These are phyloP conservation scores for Penicillium expansum DNA, from an alignment of 2,329 filamentous ascomycete species.

Conservation along the genomic window DNA sequence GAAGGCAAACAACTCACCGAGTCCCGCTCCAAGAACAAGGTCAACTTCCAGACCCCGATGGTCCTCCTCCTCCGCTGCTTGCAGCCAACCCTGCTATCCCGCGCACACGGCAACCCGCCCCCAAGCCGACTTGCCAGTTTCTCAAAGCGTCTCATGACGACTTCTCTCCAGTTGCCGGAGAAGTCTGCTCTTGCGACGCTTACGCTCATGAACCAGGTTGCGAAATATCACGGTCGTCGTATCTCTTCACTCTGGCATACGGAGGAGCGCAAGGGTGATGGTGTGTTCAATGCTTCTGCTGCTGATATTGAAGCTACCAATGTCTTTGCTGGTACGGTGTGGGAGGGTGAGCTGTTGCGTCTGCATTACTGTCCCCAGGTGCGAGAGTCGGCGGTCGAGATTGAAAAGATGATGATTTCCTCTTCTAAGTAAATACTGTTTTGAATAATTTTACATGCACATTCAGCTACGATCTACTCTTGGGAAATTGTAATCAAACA, in stretches of 20 bases:
- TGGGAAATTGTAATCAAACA: neutral
- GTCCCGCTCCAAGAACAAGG: conserved; percentile 58
- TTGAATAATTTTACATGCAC: conserved; percentile 14
- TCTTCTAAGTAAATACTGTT: conserved; percentile 27
- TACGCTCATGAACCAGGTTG: conserved; percentile 72
- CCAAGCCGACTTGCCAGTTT: conserved; percentile 87
- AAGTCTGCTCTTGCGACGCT: conserved; percentile 81
- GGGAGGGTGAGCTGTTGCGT: conserved; percentile 86
- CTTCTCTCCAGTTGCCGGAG: conserved; percentile 81
- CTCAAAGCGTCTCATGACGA: conserved; percentile 81
- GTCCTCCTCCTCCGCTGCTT: conserved; percentile 87
- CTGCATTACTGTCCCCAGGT: conserved; percentile 86
- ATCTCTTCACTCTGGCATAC: conserved; percentile 88
- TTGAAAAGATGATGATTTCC: conserved; percentile 63
- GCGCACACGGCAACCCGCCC: conserved; percentile 69
- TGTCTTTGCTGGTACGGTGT: conserved; percentile 83
- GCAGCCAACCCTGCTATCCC: conserved; percentile 76
- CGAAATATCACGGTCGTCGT: conserved; percentile 77
- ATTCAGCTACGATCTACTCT: conserved; percentile 1
- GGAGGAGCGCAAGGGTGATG: conserved; percentile 89
- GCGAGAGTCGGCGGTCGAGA: conserved; percentile 66
- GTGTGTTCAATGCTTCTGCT: conserved; percentile 72
- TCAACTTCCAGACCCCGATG: conserved; percentile 93
- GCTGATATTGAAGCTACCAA: conserved; percentile 80
- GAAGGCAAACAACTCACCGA: conserved; percentile 38